A percentile compares a stretch with the other conserved stretches of the same genome.
These are phyloP conservation scores for Spongiforma sp. DNA, from an alignment of 1,284 basidiomycete genomes.

Conservation along the genomic window DNA sequence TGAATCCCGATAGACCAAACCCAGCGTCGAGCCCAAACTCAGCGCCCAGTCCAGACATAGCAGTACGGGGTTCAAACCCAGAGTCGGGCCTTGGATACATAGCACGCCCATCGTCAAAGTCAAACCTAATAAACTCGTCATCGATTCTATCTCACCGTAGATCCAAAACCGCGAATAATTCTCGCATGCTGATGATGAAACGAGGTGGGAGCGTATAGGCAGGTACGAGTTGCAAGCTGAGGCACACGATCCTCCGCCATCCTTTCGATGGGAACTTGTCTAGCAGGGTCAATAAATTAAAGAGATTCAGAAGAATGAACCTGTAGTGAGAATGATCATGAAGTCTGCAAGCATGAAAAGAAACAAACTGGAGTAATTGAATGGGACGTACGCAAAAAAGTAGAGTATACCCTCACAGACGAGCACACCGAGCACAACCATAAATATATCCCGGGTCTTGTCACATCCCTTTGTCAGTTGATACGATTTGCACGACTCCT, in stretches of 20 bases:
- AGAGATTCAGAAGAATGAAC: not conserved
- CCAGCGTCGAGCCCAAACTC: too few relatives aligned
- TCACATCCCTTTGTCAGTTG: slow-evolving; percentile 4
- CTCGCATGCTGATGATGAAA: slow-evolving; percentile 13
- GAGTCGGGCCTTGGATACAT: too few relatives aligned
- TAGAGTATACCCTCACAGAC: slow-evolving; percentile 10
- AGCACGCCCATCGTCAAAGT: too few relatives aligned
- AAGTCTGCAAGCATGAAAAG: not conserved
- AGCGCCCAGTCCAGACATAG: too few relatives aligned
- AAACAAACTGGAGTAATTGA: too few relatives aligned
- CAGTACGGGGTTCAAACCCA: too few relatives aligned
- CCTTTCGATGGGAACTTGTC: not conserved
- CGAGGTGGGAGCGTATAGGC: slow-evolving; percentile 8
- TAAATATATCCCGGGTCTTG: slow-evolving; percentile 6
- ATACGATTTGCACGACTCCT: slow-evolving; percentile 3
- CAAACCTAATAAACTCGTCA: too few relatives aligned
- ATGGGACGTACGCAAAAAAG: slow-evolving; percentile 16
- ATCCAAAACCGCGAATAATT: too few relatives aligned
- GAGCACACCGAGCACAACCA: too few relatives aligned
- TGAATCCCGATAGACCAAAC: too few relatives aligned
- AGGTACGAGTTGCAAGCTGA: not conserved
- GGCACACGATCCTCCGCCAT: not conserved
- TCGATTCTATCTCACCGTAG: too few relatives aligned
- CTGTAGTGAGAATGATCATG: slow-evolving; percentile 1
- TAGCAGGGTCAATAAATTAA: not conserved